phyloP scores from a whole-genome alignment of 352 stramenopile genomes.

The Blastocystis sp. region DNA sequence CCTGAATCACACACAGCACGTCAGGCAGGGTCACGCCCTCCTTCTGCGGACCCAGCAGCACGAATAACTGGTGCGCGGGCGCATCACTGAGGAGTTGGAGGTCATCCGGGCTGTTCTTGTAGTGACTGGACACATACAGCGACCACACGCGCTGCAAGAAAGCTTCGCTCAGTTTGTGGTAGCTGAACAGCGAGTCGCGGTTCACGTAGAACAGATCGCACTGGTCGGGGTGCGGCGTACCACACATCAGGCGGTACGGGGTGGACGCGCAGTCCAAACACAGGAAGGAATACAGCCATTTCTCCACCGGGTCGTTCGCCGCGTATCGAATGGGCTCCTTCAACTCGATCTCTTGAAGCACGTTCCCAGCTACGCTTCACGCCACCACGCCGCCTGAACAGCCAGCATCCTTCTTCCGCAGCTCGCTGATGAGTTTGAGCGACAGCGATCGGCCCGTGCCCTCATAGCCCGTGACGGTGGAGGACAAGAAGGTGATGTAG shows the following conservation, averaged over 20 bases:
- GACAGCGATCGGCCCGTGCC: constrained; percentile 94
- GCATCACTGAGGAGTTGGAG: constrained; percentile 96
- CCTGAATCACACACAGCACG: constrained; percentile 94
- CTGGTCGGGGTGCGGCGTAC: constrained; percentile 88
- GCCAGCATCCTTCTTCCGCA: constrained; percentile 83
- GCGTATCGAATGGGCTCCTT: constrained; percentile 96
- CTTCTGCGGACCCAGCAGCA: constrained; percentile 88
- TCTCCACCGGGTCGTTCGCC: constrained; percentile 88
- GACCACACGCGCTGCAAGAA: constrained; percentile 85
- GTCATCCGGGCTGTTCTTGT: constrained; percentile 99
- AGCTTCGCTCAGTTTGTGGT: constrained; percentile 95
- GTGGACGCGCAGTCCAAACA: constrained; percentile 87
- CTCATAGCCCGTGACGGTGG: constrained; percentile 99
- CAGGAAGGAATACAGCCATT: constrained; percentile 92
- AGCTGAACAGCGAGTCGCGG: constrained; percentile 96
- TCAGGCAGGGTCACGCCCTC: constrained; percentile 89
- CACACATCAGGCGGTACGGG: constrained; percentile 83
- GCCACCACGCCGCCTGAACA: background rate
- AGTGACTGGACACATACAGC: constrained; percentile 96
- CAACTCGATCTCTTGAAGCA: constrained; percentile 88
- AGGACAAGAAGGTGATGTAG: constrained; percentile 96
- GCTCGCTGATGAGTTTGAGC: constrained; percentile 96
- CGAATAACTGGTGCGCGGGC: constrained; percentile 94
- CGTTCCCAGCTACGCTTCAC: constrained; percentile 71
- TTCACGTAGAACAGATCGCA: constrained; percentile 98